These are phyloP conservation scores for Plantago elongata DNA, from an alignment of 257 asterid species.

Conservation along the genomic window DNA sequence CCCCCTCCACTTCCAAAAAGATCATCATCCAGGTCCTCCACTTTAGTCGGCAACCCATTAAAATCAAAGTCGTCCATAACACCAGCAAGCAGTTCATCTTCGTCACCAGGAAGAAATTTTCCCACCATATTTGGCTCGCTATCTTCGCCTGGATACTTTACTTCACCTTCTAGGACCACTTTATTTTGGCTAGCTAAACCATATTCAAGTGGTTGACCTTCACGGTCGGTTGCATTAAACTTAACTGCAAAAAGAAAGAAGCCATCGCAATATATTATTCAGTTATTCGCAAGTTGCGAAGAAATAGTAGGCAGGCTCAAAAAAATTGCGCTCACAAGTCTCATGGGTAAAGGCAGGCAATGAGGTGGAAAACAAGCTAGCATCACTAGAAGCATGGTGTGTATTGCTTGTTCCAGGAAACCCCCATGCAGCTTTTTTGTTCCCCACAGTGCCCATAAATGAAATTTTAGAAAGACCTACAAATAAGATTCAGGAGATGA, in stretches of 20 bases:
- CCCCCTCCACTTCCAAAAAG: constrained; percentile 97
- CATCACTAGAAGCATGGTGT: constrained; percentile 53
- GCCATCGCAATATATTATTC: neutral
- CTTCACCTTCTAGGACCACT: constrained; percentile 33
- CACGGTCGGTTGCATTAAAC: constrained; percentile 41
- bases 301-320: neutral
- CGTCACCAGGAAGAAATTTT: constrained; percentile 83
- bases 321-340: constrained; percentile 44
- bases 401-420: constrained; percentile 44
- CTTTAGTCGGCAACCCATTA: constrained; percentile 77
- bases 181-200: constrained; percentile 44
- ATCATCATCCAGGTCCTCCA: constrained; percentile 94
- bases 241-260: constrained; percentile 39
- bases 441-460: constrained; percentile 24
- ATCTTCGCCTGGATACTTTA: constrained; percentile 50
- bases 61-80: constrained; percentile 83
- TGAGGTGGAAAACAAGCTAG: constrained; percentile 82
- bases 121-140: constrained; percentile 37
- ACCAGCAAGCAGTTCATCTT: constrained; percentile 90
- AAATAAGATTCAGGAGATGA: constrained; percentile 11
- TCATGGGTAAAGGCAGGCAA: constrained; percentile 60
- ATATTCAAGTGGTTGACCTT: constrained; percentile 42
- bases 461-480: constrained; percentile 31
- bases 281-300: constrained; percentile 1
- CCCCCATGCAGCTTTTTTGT: constrained; percentile 50